Conservation (phyloP, 2,329 filamentous ascomycete genomes). For the Trichoderma polysporum region DNA sequence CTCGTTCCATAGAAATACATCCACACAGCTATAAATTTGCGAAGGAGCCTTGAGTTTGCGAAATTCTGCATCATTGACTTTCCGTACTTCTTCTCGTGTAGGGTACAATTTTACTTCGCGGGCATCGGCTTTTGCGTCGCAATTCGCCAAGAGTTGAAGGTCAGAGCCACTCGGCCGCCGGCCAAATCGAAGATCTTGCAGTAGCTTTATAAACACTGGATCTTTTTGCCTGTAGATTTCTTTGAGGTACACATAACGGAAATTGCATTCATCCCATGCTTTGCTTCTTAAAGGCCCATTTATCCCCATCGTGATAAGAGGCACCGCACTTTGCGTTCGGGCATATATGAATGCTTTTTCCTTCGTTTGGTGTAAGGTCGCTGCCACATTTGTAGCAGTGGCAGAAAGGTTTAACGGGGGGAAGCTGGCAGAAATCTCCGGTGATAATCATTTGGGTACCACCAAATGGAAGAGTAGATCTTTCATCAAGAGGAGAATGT, state of each 20-base stretch:
- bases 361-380: not conserved
- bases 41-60: not conserved
- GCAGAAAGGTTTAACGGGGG: slow-evolving; percentile 57
- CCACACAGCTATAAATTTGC: not conserved
- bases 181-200: not conserved
- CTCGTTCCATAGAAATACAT: slow-evolving; percentile 8
- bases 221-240: slow-evolving; percentile 56
- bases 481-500: not conserved
- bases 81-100: slow-evolving; percentile 36
- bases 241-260: slow-evolving; percentile 52
- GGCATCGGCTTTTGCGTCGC: not conserved
- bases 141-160: not conserved
- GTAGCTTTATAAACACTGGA: not conserved
- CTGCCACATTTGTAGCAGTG: slow-evolving; percentile 27
- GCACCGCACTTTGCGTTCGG: not conserved
- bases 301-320: slow-evolving; percentile 44
- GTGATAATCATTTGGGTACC: slow-evolving; percentile 30
- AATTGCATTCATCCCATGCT: slow-evolving; percentile 55
- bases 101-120: not conserved
- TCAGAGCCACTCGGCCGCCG: not conserved
- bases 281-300: slow-evolving; percentile 61
- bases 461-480: slow-evolving; percentile 26
- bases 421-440: slow-evolving; percentile 58
- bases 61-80: not conserved
- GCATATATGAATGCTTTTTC: slow-evolving; percentile 22